Conservation (phyloP, 2,329 filamentous ascomycete genomes). For the Paracoccidioides brasiliensis region DNA sequence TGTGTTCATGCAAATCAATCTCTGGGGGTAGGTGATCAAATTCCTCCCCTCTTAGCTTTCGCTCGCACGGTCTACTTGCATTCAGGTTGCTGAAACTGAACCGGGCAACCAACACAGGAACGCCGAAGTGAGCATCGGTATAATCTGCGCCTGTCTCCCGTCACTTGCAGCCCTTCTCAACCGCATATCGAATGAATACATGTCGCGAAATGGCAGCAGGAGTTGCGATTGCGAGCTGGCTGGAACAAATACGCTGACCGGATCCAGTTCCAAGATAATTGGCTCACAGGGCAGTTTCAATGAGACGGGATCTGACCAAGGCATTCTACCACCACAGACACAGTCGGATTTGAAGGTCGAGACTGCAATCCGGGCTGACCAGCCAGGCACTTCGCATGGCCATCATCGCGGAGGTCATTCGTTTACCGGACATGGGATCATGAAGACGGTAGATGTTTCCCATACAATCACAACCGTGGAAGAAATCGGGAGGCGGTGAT, state of each 20-base stretch:
- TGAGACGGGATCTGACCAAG: conserved; percentile 16
- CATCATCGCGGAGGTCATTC: not conserved
- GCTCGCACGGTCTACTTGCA: conserved; percentile 4
- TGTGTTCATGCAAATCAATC: conserved; percentile 21
- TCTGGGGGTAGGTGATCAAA: conserved; percentile 22
- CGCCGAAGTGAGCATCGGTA: conserved; percentile 29
- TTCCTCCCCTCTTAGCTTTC: conserved; percentile 11
- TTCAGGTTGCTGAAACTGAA: conserved; percentile 17
- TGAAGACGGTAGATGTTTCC: conserved; percentile 19
- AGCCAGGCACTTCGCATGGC: not conserved
- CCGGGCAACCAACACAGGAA: conserved; percentile 21
- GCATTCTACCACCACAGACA: conserved; percentile 16
- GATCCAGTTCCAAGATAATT: not conserved
- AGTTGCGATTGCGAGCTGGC: conserved; percentile 1
- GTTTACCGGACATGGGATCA: conserved; percentile 15
- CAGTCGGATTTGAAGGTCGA: conserved; percentile 18
- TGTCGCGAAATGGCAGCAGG: conserved; percentile 10
- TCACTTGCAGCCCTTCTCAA: conserved; percentile 24
- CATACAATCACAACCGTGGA: conserved; percentile 7
- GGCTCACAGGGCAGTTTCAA: not conserved
- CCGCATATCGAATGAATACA: conserved; percentile 22
- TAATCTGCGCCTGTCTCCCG: conserved; percentile 30
- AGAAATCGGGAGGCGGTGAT: not conserved
- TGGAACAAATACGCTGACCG: not conserved
- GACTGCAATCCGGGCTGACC: conserved; percentile 16